Base-by-base conservation (phyloP, 106 monocot genomes). In the Platanthera guangdongensis region DNA sequence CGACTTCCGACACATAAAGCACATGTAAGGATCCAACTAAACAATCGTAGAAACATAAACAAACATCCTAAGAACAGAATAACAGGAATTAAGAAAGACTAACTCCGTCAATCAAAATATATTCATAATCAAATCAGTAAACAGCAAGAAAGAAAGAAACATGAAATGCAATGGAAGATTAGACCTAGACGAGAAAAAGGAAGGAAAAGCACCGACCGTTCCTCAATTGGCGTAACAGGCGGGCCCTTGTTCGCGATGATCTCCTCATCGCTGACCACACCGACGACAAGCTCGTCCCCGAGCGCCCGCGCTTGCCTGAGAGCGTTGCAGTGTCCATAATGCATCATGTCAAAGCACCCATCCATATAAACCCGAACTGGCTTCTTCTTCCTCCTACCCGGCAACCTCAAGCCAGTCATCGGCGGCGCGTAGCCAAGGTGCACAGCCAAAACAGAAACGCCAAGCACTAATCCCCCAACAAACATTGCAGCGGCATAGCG, bases 271-370 rank as follows among this genome's bases (percentile, higher is more conserved):
- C 95, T 93, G 57, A 95, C 88, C 16, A 95, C 95, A 15, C 95
- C 95, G 6, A 95, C 95, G 9, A 95, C 88, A 19, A 95, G 95
- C 88, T 90, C 83, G 72, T 95, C 95, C 6, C 95, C 95, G 22
- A 95, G 87, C 8, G 86, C 90, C 47, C 85, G 84, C 48, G 95
- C 95, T 79, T 95, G 95, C 68, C 95, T 81, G 69, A 95, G 83
- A 0, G 95, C 95, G 76, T 93, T 95, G 79, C 95, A 95, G 72
- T 95, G 95, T 9, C 95, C 95, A 73, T 95, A 95, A 82, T 95
- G 95, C 95, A 95, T 95, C 90, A 95, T 95, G 81, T 95, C 93
- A 73, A 95, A 95, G 87, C 93, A 95, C 6, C 95, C 95, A 51
- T 93, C 95, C 93, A 95, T 95, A 82, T 95, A 95, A 11, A 95